Evolutionary conservation across 441 rosid species (phyloP).

Genomic region (Gossypium trilobum): DNA sequence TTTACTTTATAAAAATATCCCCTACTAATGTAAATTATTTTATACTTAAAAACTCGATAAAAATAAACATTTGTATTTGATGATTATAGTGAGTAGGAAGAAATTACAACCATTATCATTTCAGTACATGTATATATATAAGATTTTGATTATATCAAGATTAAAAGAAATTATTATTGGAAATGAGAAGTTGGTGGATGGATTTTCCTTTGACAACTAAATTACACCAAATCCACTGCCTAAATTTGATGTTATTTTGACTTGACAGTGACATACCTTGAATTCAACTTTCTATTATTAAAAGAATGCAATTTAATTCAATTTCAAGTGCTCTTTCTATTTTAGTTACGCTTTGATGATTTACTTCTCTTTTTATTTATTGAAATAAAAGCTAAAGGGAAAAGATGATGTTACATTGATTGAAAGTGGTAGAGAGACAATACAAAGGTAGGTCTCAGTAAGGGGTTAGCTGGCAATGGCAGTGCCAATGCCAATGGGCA

Average conservation of each 20-base stretch:
- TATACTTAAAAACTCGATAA: too few species aligned
- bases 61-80: too few species aligned
- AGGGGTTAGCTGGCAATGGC: slow-evolving; percentile 11
- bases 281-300: too few species aligned
- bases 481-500: not conserved
- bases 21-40: too few species aligned
- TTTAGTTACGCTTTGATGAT: too few species aligned
- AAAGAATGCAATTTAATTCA: too few species aligned
- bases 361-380: too few species aligned
- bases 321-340: too few species aligned
- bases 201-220: not conserved
- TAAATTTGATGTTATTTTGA: not conserved
- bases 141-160: not conserved
- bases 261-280: not conserved
- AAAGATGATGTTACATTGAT: not conserved
- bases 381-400: not conserved
- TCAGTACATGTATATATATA: too few species aligned
- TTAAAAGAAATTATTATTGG: not conserved
- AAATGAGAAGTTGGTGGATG: not conserved
- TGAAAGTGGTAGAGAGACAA: not conserved
- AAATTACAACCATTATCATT: not conserved
- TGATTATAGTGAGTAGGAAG: too few species aligned
- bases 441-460: not conserved
- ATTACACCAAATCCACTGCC: not conserved
- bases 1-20: too few species aligned